Percentiles rank a stretch among this genome's conserved stretches.
These are phyloP conservation scores for Phytophthora capsici DNA, from an alignment of 352 stramenopile species.

Conservation along the genomic window DNA sequence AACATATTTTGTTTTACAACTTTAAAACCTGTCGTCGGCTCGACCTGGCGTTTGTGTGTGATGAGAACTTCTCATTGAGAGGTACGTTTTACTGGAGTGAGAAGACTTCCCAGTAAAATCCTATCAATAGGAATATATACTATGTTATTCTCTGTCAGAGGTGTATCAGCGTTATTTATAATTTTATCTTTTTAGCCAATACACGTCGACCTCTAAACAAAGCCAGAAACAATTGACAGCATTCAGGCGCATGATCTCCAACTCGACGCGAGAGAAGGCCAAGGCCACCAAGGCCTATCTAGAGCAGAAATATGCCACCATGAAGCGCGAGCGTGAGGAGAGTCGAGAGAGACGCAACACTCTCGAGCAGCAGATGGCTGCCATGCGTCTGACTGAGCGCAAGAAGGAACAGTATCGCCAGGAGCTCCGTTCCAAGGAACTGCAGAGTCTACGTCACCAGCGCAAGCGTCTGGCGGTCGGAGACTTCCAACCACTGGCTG, in stretches of 20 bases:
- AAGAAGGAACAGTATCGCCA: slow-evolving; percentile 85
- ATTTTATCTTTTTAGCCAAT: slow-evolving; percentile 11
- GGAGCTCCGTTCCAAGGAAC: slow-evolving; percentile 75
- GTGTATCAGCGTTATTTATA: not conserved
- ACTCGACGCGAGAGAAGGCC: slow-evolving; percentile 87
- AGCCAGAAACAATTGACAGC: slow-evolving; percentile 4
- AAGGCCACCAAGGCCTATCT: slow-evolving; percentile 89
- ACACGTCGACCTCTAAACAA: not conserved
- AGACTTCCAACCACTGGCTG: slow-evolving; percentile 97
- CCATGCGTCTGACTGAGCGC: slow-evolving; percentile 74
- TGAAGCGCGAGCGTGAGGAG: slow-evolving; percentile 90
- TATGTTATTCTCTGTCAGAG: not conserved
- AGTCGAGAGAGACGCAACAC: slow-evolving; percentile 74
- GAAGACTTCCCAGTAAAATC: not conserved
- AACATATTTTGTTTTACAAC: slow-evolving; percentile 11
- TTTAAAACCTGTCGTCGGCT: too few species aligned
- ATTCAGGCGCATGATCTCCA: slow-evolving; percentile 76
- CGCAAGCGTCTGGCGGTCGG: slow-evolving; percentile 81
- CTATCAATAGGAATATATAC: too few species aligned
- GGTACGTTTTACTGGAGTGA: not conserved
- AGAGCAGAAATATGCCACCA: slow-evolving; percentile 90
- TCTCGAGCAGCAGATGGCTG: slow-evolving; percentile 86
- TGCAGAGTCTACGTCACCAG: slow-evolving; percentile 82
- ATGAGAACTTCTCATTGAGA: too few species aligned
- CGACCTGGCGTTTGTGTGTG: too few species aligned